Evolutionary conservation across 106 monocot species (phyloP).

Genomic region (Apostasia shenzhenica): DNA sequence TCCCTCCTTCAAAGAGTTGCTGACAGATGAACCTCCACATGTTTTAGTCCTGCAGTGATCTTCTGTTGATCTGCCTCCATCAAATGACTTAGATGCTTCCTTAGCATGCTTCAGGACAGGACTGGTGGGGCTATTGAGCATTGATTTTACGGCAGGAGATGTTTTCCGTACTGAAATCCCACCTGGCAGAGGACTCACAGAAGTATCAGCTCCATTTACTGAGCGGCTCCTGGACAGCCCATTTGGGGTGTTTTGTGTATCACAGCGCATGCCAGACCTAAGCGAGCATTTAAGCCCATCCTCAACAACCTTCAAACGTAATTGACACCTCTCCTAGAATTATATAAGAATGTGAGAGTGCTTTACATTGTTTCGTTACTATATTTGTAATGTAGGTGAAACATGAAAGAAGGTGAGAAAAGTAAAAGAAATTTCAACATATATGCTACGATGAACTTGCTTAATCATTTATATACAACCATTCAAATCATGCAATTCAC

Average conservation of each 20-base stretch:
- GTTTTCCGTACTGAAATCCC: constrained; percentile 22
- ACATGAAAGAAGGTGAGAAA: no score
- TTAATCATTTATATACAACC: no score
- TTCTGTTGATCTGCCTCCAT: constrained; percentile 42
- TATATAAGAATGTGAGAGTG: neutral
- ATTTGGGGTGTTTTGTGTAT: constrained; percentile 15
- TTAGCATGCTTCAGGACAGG: constrained; percentile 44
- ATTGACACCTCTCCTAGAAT: constrained; percentile 57
- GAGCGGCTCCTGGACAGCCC: constrained; percentile 36
- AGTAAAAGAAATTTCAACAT: no score
- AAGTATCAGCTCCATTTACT: constrained; percentile 40
- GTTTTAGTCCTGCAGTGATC: constrained; percentile 23
- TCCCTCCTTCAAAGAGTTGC: constrained; percentile 23
- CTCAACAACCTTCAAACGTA: constrained; percentile 68
- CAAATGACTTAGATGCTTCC: constrained; percentile 63
- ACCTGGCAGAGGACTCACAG: constrained; percentile 17
- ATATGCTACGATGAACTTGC: no score
- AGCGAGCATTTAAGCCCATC: constrained; percentile 54
- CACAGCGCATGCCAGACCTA: constrained; percentile 17
- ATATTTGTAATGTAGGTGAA: no score
- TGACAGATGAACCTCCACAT: constrained; percentile 20
- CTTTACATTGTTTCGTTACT: no score
- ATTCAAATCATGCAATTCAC: no score
- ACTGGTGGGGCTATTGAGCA: constrained; percentile 25
- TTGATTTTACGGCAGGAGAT: constrained; percentile 21